Base-by-base conservation (phyloP, 2,329 filamentous ascomycete genomes). In the Cercospora sojina region DNA sequence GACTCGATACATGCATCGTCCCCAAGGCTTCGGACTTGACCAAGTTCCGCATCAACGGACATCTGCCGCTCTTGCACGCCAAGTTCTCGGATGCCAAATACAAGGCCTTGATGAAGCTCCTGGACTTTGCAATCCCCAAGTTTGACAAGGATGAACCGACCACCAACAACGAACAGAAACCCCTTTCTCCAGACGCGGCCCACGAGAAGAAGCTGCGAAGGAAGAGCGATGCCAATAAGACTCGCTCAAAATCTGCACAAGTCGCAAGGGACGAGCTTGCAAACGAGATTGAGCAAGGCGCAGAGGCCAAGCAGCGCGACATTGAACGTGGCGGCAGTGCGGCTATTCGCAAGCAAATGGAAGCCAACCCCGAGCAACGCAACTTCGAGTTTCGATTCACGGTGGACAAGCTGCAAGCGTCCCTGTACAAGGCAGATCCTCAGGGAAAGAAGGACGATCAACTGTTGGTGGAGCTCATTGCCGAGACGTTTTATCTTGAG, bases 311-410 rank as follows among this genome's bases (percentile, higher is more conserved):
- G 88, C 38, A 79, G 80, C 67, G 64, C n/a, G 70, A 75, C 29
- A 43, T 62, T 43, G 64, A 70, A 35, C 62, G 65, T 18, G 83
- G 82, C 16, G 82, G 87, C 56, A 84, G 88, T 27, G 62, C 31
- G 20, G 49, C 64, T 13, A 53, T 62, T 8, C 58, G 51, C 38
- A 70, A 77, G 43, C 73, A 75, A 27, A 64, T 74, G 4, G 76
- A 80, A 10, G 73, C 77, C 27, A 91, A 91, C 74, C 83, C 95
- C 56, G 91, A 96, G 73, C 93, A 97, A 74, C 90, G 91, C 53
- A 94, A 90, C 70, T 98, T 99, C 72, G 93, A 99, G 77, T 92
- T 99, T 81, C 96, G 93, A 71, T 99, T 99, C 78, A 93, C 92
- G 8, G 95, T 99, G 38, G 95, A 97, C 74, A 92, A 91, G 67